Conservation (phyloP, 306 rosid genomes). For the Parietaria judaica region DNA sequence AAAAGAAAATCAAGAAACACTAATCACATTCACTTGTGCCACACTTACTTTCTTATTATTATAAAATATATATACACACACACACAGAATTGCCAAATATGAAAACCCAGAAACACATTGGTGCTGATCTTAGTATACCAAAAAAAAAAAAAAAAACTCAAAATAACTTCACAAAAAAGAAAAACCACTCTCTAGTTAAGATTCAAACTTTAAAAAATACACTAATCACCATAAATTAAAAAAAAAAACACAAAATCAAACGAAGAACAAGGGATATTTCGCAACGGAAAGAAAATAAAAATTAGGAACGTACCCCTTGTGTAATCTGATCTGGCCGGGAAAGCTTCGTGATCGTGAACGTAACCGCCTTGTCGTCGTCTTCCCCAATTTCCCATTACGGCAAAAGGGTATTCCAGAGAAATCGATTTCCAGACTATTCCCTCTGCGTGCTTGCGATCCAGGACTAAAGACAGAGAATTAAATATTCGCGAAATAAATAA, state of each 20-base stretch:
- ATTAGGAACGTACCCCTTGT: slow-evolving; percentile 37
- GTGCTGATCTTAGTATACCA: background rate
- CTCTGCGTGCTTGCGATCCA: no score
- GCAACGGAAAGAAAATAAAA: background rate
- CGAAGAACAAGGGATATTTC: background rate
- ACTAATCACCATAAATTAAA: no score
- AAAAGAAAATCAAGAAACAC: no score
- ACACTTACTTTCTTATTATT: no score
- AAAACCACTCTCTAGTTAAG: background rate
- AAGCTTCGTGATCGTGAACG: slow-evolving; percentile 33
- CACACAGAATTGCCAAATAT: background rate
- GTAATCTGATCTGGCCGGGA: slow-evolving; percentile 25
- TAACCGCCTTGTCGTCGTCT: slow-evolving; percentile 37
- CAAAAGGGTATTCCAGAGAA: background rate
- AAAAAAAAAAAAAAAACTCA: background rate
- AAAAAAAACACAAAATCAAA: no score
- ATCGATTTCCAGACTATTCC: background rate
- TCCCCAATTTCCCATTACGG: slow-evolving; percentile 54
- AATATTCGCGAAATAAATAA: no score
- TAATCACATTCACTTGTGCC: no score
- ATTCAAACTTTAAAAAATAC: background rate
- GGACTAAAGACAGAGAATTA: no score
- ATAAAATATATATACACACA: background rate
- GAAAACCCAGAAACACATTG: background rate
- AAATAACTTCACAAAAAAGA: background rate